Conservation (phyloP, 148 eudicot species). For the Rhododendron kiyosumense region DNA sequence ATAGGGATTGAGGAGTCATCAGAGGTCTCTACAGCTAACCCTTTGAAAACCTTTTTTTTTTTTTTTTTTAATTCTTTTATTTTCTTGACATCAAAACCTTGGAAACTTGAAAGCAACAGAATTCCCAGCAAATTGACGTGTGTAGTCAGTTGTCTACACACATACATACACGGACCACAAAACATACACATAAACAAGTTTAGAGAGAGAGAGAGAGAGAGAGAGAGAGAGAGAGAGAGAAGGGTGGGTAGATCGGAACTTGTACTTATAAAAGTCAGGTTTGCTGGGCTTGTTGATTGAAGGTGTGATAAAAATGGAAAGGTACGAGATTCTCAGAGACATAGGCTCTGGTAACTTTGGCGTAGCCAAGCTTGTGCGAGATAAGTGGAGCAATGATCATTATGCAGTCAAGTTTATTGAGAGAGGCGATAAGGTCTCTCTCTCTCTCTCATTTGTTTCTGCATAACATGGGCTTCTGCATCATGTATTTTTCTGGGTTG, state of each 20-base stretch:
- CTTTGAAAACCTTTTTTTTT: not conserved
- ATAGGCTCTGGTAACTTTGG: constrained; percentile 86
- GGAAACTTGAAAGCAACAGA: not conserved
- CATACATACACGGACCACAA: not conserved
- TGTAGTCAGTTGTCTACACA: not conserved
- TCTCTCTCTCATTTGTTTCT: not conserved
- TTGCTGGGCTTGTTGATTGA: not conserved
- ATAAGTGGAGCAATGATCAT: constrained; percentile 48
- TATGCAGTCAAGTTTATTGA: constrained; percentile 77
- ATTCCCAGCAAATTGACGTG: not conserved
- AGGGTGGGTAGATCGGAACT: not conserved
- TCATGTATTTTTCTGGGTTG: not conserved
- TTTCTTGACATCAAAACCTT: not conserved
- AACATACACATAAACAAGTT: not conserved
- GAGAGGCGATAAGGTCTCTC: constrained; percentile 65
- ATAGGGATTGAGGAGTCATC: not conserved
- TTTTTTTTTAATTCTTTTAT: not conserved
- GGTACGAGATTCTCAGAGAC: constrained; percentile 60
- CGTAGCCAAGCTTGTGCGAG: constrained; percentile 76
- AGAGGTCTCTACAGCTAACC: not conserved
- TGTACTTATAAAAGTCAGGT: not conserved
- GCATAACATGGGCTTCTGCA: not conserved
- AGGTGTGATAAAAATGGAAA: constrained; percentile 37
- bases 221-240: not conserved
- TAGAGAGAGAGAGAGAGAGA: not conserved